Conservation (phyloP, 1,284 basidiomycete genomes). For the Taiwanofungus camphoratus region DNA sequence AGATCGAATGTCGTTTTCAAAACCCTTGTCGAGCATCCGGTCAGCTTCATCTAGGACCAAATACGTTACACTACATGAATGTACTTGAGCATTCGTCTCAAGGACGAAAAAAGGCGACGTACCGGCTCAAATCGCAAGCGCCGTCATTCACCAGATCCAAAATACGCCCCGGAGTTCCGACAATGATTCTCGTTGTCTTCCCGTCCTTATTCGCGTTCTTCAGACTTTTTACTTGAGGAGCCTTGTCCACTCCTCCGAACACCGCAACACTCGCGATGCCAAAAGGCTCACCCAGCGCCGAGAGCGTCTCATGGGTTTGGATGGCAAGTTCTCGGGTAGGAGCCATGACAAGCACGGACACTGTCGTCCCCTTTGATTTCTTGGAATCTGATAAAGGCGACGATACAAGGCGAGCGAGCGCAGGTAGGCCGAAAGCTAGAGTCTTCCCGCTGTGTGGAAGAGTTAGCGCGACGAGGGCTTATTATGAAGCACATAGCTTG, state of each 20-base stretch:
- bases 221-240: conserved; percentile 67
- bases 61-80: conserved; percentile 65
- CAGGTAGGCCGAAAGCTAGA: conserved; percentile 92
- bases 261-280: conserved; percentile 81
- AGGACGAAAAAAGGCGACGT: conserved; percentile 23
- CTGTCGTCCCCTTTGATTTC: conserved; percentile 33
- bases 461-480: conserved; percentile 1
- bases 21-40: conserved; percentile 97
- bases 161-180: conserved; percentile 93
- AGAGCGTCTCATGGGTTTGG: conserved; percentile 88
- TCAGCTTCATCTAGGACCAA: conserved; percentile 97
- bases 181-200: conserved; percentile 70
- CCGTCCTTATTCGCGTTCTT: conserved; percentile 41
- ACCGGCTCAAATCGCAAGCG: conserved; percentile 75
- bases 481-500: conserved; percentile 21
- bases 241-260: conserved; percentile 91
- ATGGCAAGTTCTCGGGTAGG: conserved; percentile 94
- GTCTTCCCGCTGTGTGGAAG: conserved; percentile 80
- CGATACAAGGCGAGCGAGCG: conserved; percentile 64
- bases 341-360: conserved; percentile 83
- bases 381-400: conserved; percentile 20
- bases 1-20: conserved; percentile 95
- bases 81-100: background rate
- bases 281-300: conserved; percentile 71
- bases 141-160: conserved; percentile 88